Conservation (phyloP, 345 rosid species). For the Mallotus nudiflorus region DNA sequence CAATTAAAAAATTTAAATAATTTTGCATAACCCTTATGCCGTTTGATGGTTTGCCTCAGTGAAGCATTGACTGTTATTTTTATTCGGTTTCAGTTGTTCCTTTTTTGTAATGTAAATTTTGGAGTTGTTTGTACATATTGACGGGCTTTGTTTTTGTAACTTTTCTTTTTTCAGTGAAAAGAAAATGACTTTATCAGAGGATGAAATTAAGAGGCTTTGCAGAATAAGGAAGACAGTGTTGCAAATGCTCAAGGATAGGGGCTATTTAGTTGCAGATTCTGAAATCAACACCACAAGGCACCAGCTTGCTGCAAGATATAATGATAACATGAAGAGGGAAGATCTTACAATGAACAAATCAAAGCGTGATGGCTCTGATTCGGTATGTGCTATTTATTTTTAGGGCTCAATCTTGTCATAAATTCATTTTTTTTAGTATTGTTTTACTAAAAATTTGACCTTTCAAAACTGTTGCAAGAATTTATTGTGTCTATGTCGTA, state of each 20-base stretch:
- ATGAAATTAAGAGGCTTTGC: slow-evolving; percentile 59
- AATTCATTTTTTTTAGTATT: too few relatives aligned
- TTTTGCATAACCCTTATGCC: too few relatives aligned
- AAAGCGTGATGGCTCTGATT: slow-evolving; percentile 58
- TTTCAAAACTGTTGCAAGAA: not conserved
- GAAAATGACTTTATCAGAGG: slow-evolving; percentile 62
- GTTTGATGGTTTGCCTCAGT: too few relatives aligned
- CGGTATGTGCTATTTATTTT: slow-evolving; percentile 40
- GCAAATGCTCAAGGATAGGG: slow-evolving; percentile 82
- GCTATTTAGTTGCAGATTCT: slow-evolving; percentile 62
- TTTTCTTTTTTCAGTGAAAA: not conserved
- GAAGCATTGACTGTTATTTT: too few relatives aligned
- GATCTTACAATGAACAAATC: slow-evolving; percentile 69
- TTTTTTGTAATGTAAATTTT: too few relatives aligned
- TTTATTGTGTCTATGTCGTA: not conserved
- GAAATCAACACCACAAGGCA: slow-evolving; percentile 53
- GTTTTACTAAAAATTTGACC: not conserved
- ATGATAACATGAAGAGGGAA: slow-evolving; percentile 84
- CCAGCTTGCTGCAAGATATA: slow-evolving; percentile 59
- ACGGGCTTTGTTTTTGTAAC: not conserved
- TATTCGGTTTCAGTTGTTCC: too few relatives aligned
- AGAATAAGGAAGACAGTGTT: slow-evolving; percentile 69
- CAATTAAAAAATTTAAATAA: too few relatives aligned
- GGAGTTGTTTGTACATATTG: too few relatives aligned
- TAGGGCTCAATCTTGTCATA: not conserved